Conservation (phyloP, 495 filamentous ascomycete genomes). For the Daldinia grandis region DNA sequence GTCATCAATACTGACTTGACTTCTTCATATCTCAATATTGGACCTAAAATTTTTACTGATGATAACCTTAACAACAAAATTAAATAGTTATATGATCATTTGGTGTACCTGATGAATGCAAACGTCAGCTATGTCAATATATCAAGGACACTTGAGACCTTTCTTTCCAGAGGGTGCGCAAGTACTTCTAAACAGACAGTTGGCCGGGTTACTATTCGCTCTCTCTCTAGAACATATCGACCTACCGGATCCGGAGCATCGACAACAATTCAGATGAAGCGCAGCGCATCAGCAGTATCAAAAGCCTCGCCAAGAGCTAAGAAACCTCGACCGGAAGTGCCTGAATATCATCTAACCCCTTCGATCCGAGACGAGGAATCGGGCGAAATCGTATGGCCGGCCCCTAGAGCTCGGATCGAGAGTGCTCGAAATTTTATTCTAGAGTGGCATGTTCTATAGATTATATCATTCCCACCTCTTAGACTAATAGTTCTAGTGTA, state of each 20-base stretch:
- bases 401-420: constrained; percentile 57
- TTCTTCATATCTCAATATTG: background rate
- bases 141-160: background rate
- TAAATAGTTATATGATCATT: background rate
- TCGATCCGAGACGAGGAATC: constrained; percentile 48
- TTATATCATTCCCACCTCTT: background rate
- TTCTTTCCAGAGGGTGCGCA: background rate
- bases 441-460: constrained; percentile 58
- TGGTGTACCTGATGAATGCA: constrained; percentile 11
- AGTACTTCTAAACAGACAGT: constrained; percentile 8
- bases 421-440: constrained; percentile 54
- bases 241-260: background rate
- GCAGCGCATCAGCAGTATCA: constrained; percentile 35
- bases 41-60: background rate
- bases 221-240: background rate
- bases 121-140: constrained; percentile 10
- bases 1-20: background rate
- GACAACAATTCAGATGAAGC: constrained; percentile 34
- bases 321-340: constrained; percentile 34
- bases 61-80: background rate
- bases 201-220: background rate
- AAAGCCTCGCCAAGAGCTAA: constrained; percentile 36
- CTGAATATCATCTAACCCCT: constrained; percentile 52
- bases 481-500: constrained; percentile 18
- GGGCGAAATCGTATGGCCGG: constrained; percentile 64